These are phyloP conservation scores for Bassia scoparia DNA, from an alignment of 148 eudicot species.

Conservation along the genomic window DNA sequence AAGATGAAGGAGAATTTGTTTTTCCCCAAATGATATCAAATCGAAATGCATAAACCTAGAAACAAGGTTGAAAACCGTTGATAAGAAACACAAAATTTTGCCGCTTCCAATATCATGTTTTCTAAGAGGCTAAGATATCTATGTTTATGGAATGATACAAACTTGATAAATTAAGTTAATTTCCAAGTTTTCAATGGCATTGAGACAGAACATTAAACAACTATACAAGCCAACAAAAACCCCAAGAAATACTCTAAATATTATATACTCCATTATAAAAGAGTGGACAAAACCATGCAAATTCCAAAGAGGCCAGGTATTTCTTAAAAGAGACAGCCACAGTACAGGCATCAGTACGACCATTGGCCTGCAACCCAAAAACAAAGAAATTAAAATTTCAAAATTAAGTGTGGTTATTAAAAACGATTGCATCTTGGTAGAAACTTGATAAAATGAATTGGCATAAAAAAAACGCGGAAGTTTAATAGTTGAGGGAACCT, in stretches of 20 bases:
- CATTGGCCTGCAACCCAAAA: slow-evolving; percentile 72
- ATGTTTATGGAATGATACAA: no score
- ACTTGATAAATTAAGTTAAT: no score
- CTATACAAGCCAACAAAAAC: background rate
- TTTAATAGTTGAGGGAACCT: slow-evolving; percentile 33
- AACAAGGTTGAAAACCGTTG: no score
- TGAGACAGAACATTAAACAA: background rate
- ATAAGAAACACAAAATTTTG: no score
- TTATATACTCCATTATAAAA: background rate
- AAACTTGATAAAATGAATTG: background rate
- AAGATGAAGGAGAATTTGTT: no score
- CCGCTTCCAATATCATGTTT: no score
- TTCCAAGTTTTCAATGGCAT: no score
- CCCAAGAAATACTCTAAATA: background rate
- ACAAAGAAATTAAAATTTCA: background rate
- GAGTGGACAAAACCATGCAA: slow-evolving; percentile 61
- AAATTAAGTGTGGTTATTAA: no score
- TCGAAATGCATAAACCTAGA: no score
- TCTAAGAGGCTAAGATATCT: no score
- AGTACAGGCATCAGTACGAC: slow-evolving; percentile 94
- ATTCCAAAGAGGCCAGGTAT: slow-evolving; percentile 61
- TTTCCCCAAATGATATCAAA: no score
- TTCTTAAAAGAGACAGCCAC: slow-evolving; percentile 74
- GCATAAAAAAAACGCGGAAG: background rate
- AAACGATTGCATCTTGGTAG: background rate